A percentile compares a stretch with the other conserved stretches of the same genome.
Evolutionary conservation across 1,284 basidiomycete genomes (phyloP).

Genomic region (Leccinum huronense): DNA sequence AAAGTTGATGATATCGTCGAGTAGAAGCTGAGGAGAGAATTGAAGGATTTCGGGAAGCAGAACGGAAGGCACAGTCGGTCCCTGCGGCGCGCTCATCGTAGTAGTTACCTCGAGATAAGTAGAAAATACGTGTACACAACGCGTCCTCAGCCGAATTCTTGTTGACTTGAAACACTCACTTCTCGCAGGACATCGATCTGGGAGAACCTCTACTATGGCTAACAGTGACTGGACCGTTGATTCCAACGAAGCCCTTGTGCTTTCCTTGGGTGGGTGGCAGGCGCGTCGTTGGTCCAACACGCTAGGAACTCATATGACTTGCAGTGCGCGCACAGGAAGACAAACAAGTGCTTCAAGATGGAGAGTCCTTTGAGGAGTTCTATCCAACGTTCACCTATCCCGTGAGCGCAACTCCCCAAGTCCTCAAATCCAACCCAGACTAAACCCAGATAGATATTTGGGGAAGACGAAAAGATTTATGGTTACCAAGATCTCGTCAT

Average conservation of each 20-base stretch:
- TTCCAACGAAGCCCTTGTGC: conserved; percentile 73
- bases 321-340: conserved; percentile 66
- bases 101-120: neutral
- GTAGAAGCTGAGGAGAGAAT: conserved; percentile 65
- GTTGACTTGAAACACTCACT: neutral
- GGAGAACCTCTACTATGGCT: conserved; percentile 20
- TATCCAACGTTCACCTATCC: conserved; percentile 88
- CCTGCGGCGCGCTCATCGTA: conserved; percentile 31
- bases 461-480: conserved; percentile 95
- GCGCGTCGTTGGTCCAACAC: conserved; percentile 6
- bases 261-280: conserved; percentile 63
- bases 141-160: conserved; percentile 15
- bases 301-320: conserved; percentile 5
- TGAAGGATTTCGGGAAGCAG: conserved; percentile 64
- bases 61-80: conserved; percentile 43
- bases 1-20: conserved; percentile 67
- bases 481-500: conserved; percentile 85
- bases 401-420: conserved; percentile 40
- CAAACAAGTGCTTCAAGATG: conserved; percentile 56
- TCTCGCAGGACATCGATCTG: neutral
- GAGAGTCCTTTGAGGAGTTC: conserved; percentile 64
- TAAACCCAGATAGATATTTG: conserved; percentile 66
- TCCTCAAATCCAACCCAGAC: conserved; percentile 12
- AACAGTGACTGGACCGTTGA: conserved; percentile 69
- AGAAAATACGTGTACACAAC: conserved; percentile 34